These are phyloP conservation scores for Corylus avellana DNA, from an alignment of 306 rosid species.

Conservation along the genomic window DNA sequence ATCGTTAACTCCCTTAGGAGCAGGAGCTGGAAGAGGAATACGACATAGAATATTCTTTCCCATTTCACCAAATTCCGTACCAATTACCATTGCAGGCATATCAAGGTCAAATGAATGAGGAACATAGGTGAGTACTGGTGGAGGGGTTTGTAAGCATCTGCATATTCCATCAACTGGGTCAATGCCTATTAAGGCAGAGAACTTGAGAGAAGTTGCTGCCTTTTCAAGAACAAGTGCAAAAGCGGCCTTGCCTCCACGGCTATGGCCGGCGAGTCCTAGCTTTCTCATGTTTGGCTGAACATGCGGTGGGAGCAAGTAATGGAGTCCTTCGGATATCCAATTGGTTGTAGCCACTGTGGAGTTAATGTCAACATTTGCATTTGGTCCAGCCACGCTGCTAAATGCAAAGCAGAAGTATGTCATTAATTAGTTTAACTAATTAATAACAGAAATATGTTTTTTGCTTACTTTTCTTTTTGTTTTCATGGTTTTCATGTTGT, in stretches of 20 bases:
- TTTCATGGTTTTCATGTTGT: too few species aligned
- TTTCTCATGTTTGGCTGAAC: constrained; percentile 52
- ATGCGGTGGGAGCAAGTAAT: constrained; percentile 45
- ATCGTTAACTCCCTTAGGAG: constrained; percentile 81
- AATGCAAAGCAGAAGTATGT: constrained; percentile 14
- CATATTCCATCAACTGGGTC: constrained; percentile 91
- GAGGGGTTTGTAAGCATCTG: constrained; percentile 75
- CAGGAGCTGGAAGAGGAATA: constrained; percentile 54
- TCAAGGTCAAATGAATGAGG: constrained; percentile 65
- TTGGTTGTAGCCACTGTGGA: constrained; percentile 59
- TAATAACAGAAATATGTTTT: background rate
- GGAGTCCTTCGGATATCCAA: constrained; percentile 69
- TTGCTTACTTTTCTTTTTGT: background rate
- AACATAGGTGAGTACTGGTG: constrained; percentile 69
- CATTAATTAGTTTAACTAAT: background rate
- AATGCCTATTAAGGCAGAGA: constrained; percentile 74
- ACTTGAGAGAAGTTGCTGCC: constrained; percentile 40
- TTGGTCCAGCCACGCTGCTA: constrained; percentile 69
- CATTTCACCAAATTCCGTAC: constrained; percentile 71
- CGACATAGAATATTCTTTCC: constrained; percentile 46
- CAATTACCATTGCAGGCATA: constrained; percentile 64
- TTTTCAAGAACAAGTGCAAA: constrained; percentile 68
- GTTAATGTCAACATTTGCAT: constrained; percentile 56
- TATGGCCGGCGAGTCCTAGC: constrained; percentile 74
- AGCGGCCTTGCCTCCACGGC: constrained; percentile 85